Evolutionary conservation across 2,329 filamentous ascomycete genomes (phyloP).

Genomic region (Aspergillus melleus): DNA sequence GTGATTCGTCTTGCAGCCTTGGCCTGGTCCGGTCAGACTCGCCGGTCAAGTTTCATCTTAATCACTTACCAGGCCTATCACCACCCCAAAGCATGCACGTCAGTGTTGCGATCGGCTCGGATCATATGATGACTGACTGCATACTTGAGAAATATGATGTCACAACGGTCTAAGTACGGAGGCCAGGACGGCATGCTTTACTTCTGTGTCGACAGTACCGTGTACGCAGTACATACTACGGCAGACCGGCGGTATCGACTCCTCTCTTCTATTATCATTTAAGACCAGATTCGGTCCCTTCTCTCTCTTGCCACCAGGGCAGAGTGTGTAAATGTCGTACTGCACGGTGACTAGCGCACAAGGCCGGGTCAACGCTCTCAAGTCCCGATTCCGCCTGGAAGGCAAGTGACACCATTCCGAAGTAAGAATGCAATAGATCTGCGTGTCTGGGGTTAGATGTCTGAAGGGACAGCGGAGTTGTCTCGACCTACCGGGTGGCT

Average conservation of each 20-base stretch:
- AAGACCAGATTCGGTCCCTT: no score
- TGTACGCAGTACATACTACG: background rate
- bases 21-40: conserved; percentile 7
- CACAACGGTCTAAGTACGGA: background rate
- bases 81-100: no score
- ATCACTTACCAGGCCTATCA: background rate
- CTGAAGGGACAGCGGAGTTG: background rate
- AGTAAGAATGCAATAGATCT: conserved; percentile 84
- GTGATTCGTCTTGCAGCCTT: conserved; percentile 18
- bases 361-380: conserved; percentile 68
- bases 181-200: no score
- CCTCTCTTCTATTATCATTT: no score
- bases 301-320: conserved; percentile 36
- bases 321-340: conserved; percentile 42
- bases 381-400: conserved; percentile 70
- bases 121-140: conserved; percentile 10
- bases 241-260: no score
- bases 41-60: conserved; percentile 4
- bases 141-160: background rate
- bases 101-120: background rate
- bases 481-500: conserved; percentile 59
- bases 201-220: no score
- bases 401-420: conserved; percentile 78
- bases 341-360: conserved; percentile 68
- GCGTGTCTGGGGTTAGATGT: conserved; percentile 15